Evolutionary conservation across 2,329 filamentous ascomycete species (phyloP), one percentile per base, ranked within the genome.

Genomic region (Didymella exigua): DNA sequence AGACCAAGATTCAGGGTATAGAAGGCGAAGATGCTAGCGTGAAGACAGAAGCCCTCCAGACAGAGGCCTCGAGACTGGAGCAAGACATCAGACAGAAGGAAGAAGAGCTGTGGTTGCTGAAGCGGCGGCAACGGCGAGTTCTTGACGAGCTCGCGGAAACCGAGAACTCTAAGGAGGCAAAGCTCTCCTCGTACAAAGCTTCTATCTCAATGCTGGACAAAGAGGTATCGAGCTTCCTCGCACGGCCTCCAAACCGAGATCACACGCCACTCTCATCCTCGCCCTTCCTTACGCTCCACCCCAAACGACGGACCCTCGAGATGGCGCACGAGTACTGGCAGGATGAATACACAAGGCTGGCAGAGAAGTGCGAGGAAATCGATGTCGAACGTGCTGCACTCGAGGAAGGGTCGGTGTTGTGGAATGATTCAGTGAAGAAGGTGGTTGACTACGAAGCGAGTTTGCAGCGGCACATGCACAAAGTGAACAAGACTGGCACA

Each of bases 261-360:
- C 66, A 71, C 38, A 58, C 65, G 29, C 61, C 67, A 2, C 58
- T 71, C 4, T 68, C 69, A 3, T 61, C 62, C 5, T 63, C 74
- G 7, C 75, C 84, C 30, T 90, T 90, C 49, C 69, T 87, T 30
- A 77, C 79, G 2, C 76, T 91, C 7, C 83, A 85, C 0, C 81
- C 85, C 0, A 84, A 88, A 62, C 81, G 88, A 16, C 80, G 89
- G 41, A 92, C 89, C 0, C 70, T 87, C 1, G 84, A 84, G 13
- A 87, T 92, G 86, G 89, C 89, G 0, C 84, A 80, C 55, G 82
- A 86, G 13, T 89, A 89, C 81, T 92, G 88, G 86, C 80, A 84
- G 49, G 81, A 82, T 5, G 88, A 92, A 61, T 77, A 87, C 1
- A 75, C 75, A 1, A 75, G 83, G 0, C 76, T 89, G 2, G 77